Percentiles rank a stretch among this genome's conserved stretches.
Evolutionary conservation across 2,329 filamentous ascomycete genomes (phyloP).

Genomic region (Aureobasidium sp.): DNA sequence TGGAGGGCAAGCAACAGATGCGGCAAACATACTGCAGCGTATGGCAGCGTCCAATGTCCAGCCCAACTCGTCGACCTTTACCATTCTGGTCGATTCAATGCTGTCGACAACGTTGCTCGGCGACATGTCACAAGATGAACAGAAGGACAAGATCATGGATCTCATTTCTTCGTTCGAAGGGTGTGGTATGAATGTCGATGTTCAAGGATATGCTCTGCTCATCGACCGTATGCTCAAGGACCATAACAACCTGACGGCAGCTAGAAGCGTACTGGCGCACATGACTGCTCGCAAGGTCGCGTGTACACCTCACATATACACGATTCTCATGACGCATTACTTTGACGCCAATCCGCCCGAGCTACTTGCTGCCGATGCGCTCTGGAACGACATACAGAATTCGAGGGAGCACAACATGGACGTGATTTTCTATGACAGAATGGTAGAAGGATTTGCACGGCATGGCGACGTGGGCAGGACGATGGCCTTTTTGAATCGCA

Average conservation of each 20-base stretch:
- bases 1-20: slow-evolving; percentile 20
- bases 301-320: slow-evolving; percentile 60
- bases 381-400: slow-evolving; percentile 43
- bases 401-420: slow-evolving; percentile 32
- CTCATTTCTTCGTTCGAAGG: slow-evolving; percentile 51
- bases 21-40: slow-evolving; percentile 32
- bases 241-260: slow-evolving; percentile 39
- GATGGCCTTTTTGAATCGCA: slow-evolving; percentile 33
- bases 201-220: slow-evolving; percentile 59
- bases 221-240: slow-evolving; percentile 53
- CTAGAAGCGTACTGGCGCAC: slow-evolving; percentile 53
- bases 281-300: slow-evolving; percentile 48
- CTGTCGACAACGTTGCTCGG: slow-evolving; percentile 42
- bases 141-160: slow-evolving; percentile 42
- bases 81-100: slow-evolving; percentile 56
- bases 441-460: slow-evolving; percentile 57
- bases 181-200: slow-evolving; percentile 50
- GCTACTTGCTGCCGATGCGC: slow-evolving; percentile 47
- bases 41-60: slow-evolving; percentile 36
- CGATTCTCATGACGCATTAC: slow-evolving; percentile 60
- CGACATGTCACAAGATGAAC: slow-evolving; percentile 37
- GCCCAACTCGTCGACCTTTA: slow-evolving; percentile 55
- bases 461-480: slow-evolving; percentile 38
- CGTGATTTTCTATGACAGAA: slow-evolving; percentile 58
- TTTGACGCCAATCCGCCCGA: slow-evolving; percentile 47